These are phyloP conservation scores for Odonthalia washingtoniensis DNA, from an alignment of 31 red algal species.

Conservation along the genomic window DNA sequence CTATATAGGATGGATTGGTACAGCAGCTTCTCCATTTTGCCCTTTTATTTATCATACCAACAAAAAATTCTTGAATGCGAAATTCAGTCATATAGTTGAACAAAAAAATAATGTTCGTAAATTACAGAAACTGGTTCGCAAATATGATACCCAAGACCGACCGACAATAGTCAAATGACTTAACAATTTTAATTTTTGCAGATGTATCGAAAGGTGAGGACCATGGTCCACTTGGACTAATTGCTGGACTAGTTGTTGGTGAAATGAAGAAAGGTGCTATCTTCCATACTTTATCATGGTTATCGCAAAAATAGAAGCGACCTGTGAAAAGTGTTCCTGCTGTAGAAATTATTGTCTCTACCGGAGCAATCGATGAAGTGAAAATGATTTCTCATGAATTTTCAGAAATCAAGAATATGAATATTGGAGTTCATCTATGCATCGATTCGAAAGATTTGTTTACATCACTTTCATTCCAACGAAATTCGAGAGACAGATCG, in stretches of 20 bases:
- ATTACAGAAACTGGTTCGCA: not conserved
- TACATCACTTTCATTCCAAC: not conserved
- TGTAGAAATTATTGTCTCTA: not conserved
- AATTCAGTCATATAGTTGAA: constrained; percentile 1
- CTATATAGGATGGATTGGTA: constrained; percentile 7
- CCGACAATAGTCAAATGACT: not conserved
- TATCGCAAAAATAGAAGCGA: no score
- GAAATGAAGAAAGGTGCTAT: not conserved
- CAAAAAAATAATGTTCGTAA: not conserved
- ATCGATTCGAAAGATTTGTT: constrained; percentile 23
- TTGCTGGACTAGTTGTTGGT: constrained; percentile 18
- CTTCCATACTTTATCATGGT: constrained; percentile 35
- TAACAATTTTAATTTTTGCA: constrained; percentile 13
- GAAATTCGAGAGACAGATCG: constrained; percentile 4
- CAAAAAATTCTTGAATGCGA: not conserved
- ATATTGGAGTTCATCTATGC: not conserved
- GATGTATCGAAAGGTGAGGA: not conserved
- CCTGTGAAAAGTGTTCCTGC: no score
- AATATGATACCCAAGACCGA: not conserved
- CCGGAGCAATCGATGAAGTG: constrained; percentile 27
- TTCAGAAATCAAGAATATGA: not conserved
- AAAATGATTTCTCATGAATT: not conserved
- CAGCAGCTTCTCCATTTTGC: constrained; percentile 3
- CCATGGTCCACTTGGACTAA: constrained; percentile 2
- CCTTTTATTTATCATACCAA: not conserved